These are phyloP conservation scores for Ustilago xerochloae DNA, from an alignment of 1,284 basidiomycete species.

Conservation along the genomic window DNA sequence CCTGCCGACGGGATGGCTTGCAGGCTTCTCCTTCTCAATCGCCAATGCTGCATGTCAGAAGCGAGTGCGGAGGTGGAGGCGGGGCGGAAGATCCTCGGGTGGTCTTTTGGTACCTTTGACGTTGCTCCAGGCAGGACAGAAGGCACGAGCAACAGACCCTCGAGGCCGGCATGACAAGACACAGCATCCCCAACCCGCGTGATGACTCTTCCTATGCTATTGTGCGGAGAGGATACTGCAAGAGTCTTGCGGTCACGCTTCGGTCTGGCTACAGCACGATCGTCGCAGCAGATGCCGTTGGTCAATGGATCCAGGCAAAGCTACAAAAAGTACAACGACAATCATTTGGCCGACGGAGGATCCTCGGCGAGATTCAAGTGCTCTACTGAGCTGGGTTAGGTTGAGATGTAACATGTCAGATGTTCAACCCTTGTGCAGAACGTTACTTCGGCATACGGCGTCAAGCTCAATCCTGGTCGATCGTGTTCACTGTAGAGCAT, in stretches of 20 bases:
- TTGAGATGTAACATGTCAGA: background rate
- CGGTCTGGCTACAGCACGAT: background rate
- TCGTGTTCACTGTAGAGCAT: too few relatives aligned
- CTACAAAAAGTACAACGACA: background rate
- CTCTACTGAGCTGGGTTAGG: background rate
- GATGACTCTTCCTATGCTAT: background rate
- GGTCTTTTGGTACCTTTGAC: background rate
- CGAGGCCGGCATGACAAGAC: too few relatives aligned
- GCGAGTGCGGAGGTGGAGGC: slow-evolving; percentile 8
- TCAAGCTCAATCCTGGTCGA: too few relatives aligned
- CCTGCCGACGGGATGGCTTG: slow-evolving; percentile 10
- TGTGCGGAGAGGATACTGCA: background rate
- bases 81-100: slow-evolving; percentile 5
- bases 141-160: too few relatives aligned
- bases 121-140: too few relatives aligned
- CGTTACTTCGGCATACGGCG: too few relatives aligned
- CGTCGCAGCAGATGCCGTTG: background rate
- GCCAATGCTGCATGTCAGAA: background rate
- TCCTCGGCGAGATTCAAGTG: slow-evolving; percentile 19
- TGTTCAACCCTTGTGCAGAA: too few relatives aligned
- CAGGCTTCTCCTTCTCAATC: background rate
- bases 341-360: slow-evolving; percentile 1
- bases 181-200: too few relatives aligned
- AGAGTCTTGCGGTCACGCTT: background rate
- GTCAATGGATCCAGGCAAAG: background rate